These are phyloP conservation scores for Boletus coffeatus DNA, from an alignment of 1,284 basidiomycete species.

Conservation along the genomic window DNA sequence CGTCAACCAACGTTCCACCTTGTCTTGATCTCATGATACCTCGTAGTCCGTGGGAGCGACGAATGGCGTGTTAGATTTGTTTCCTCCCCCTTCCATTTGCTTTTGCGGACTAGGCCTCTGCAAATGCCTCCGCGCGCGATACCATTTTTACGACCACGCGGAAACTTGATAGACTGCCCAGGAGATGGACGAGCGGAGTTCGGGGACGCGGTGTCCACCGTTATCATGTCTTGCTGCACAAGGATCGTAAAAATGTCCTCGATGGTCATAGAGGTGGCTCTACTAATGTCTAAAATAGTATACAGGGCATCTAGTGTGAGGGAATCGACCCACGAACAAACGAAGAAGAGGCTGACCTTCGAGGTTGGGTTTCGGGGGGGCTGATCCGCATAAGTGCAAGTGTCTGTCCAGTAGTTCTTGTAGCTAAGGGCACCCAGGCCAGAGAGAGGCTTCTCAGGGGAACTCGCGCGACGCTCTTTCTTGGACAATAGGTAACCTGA, in stretches of 20 bases:
- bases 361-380: slow-evolving; percentile 57
- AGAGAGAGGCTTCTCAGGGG: slow-evolving; percentile 92
- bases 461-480: slow-evolving; percentile 85
- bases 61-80: slow-evolving; percentile 45
- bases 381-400: slow-evolving; percentile 77
- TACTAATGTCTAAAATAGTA: slow-evolving; percentile 68
- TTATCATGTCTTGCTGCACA: slow-evolving; percentile 76
- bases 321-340: slow-evolving; percentile 11
- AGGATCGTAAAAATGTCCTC: slow-evolving; percentile 86
- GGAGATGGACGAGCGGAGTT: slow-evolving; percentile 58
- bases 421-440: slow-evolving; percentile 89
- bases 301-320: slow-evolving; percentile 17
- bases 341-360: slow-evolving; percentile 56
- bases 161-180: slow-evolving; percentile 68
- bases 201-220: slow-evolving; percentile 44
- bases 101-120: slow-evolving; percentile 53
- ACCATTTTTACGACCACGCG: slow-evolving; percentile 64
- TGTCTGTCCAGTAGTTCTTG: slow-evolving; percentile 94
- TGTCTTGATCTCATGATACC: slow-evolving; percentile 70
- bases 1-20: slow-evolving; percentile 61
- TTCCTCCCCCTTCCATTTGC: slow-evolving; percentile 40
- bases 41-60: slow-evolving; percentile 71
- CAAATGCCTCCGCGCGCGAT: slow-evolving; percentile 56
- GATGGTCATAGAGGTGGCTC: slow-evolving; percentile 84
- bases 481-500: slow-evolving; percentile 93